Evolutionary conservation across 805 yeast genomes (phyloP).

Genomic region (Kockiozyma suomiensis): DNA sequence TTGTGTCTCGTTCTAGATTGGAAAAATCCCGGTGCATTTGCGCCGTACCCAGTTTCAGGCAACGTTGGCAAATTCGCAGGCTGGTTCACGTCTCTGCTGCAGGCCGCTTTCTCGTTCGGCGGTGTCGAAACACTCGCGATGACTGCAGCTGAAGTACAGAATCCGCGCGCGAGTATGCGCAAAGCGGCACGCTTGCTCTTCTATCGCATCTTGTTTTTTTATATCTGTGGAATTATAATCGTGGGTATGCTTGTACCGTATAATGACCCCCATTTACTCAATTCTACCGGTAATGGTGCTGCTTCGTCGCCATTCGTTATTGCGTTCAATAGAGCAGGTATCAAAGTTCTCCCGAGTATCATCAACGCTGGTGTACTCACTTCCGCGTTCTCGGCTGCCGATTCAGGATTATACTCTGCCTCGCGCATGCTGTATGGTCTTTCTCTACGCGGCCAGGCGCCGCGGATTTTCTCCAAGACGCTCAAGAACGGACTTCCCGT

Average conservation of each 20-base stretch:
- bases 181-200: conserved; percentile 77
- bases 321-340: conserved; percentile 65
- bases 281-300: conserved; percentile 68
- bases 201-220: conserved; percentile 65
- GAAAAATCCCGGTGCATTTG: conserved; percentile 69
- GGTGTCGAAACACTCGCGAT: conserved; percentile 86
- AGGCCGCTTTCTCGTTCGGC: conserved; percentile 71
- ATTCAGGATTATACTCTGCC: conserved; percentile 22
- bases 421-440: conserved; percentile 64
- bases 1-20: conserved; percentile 45
- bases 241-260: conserved; percentile 77
- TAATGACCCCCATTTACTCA: conserved; percentile 61
- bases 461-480: conserved; percentile 63
- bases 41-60: conserved; percentile 45
- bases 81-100: conserved; percentile 62
- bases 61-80: conserved; percentile 61
- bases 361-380: conserved; percentile 77
- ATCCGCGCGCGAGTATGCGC: conserved; percentile 75
- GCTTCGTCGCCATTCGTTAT: conserved; percentile 81
- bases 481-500: conserved; percentile 72
- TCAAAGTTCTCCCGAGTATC: conserved; percentile 69
- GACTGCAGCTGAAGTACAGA: conserved; percentile 79
- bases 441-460: conserved; percentile 74
- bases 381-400: conserved; percentile 74
- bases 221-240: conserved; percentile 71